phyloP scores from a whole-genome alignment of 1,139 yeast genomes.

The Suhomyces coccinellae region DNA sequence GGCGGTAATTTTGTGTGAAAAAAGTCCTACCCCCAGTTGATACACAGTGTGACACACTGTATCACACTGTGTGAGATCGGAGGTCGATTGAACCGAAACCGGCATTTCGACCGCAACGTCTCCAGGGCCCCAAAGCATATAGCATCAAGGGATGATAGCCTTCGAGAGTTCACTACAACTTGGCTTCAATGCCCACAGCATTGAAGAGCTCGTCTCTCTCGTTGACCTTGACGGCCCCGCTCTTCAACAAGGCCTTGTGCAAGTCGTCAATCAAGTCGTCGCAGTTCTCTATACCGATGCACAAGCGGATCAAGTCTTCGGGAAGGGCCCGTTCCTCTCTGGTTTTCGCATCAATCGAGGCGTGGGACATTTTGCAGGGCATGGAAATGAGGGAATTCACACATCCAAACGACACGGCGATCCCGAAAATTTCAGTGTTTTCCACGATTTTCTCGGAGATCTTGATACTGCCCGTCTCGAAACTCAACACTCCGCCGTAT shows the following conservation, averaged over 20 bases:
- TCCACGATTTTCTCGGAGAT: constrained; percentile 76
- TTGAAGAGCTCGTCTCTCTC: constrained; percentile 45
- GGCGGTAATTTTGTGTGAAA: no score
- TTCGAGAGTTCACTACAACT: constrained; percentile 34
- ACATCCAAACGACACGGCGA: constrained; percentile 92
- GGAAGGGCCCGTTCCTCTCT: constrained; percentile 88
- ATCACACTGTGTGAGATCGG: no score
- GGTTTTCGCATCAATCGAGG: constrained; percentile 87
- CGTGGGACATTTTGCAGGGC: constrained; percentile 96
- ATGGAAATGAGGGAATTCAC: constrained; percentile 87
- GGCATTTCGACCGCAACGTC: no score
- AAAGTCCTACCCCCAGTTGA: no score
- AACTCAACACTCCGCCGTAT: constrained; percentile 84
- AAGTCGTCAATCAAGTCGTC: constrained; percentile 72
- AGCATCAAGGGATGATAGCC: no score
- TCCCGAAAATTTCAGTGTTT: constrained; percentile 73
- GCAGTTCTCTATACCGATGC: constrained; percentile 80
- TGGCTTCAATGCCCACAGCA: constrained; percentile 44
- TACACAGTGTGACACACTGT: no score
- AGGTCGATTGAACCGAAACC: no score
- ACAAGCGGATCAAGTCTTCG: constrained; percentile 83
- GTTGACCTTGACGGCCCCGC: constrained; percentile 57
- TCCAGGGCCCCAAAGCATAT: no score
- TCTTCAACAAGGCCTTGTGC: constrained; percentile 63
- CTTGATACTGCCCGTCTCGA: constrained; percentile 78